Percentiles rank a stretch among this genome's conserved stretches.
phyloP scores from a whole-genome alignment of 768 basidiomycete genomes.

The Mycena chlorophos region DNA sequence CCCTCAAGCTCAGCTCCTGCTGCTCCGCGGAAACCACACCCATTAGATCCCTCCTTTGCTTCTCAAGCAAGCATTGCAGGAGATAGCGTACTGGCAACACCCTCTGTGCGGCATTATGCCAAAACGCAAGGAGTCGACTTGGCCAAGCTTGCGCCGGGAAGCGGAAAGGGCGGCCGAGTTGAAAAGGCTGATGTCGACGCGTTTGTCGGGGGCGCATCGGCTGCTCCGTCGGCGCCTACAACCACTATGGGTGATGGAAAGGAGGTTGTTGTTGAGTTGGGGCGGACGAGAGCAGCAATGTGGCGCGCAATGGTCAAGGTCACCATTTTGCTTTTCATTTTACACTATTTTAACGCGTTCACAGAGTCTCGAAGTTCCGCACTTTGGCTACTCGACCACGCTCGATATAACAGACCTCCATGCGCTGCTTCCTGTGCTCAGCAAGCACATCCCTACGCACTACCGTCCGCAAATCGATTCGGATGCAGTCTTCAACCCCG shows the following conservation, averaged over 20 bases:
- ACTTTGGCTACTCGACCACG: constrained; percentile 81
- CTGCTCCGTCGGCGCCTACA: constrained; percentile 16
- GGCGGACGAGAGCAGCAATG: constrained; percentile 79
- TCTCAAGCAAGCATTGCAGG: constrained; percentile 13
- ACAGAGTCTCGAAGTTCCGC: constrained; percentile 82
- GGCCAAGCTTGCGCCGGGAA: constrained; percentile 56
- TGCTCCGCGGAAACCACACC: constrained; percentile 45
- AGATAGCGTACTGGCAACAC: constrained; percentile 63
- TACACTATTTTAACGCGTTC: not conserved
- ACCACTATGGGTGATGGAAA: constrained; percentile 19
- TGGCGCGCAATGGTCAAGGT: constrained; percentile 90
- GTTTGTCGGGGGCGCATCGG: constrained; percentile 41
- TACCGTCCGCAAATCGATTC: constrained; percentile 34
- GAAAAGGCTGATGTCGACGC: constrained; percentile 74
- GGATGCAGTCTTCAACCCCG: constrained; percentile 37
- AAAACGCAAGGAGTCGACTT: constrained; percentile 65
- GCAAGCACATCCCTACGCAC: constrained; percentile 66
- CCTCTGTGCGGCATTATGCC: constrained; percentile 78
- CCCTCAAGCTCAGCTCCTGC: constrained; percentile 8
- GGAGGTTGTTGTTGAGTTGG: constrained; percentile 69
- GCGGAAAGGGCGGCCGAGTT: constrained; percentile 72
- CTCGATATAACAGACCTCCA: constrained; percentile 75
- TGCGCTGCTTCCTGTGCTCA: constrained; percentile 61
- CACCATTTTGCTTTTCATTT: constrained; percentile 10
- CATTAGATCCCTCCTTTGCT: constrained; percentile 46